Conservation (phyloP, 2,329 filamentous ascomycete genomes). For the Epichloe uncinata region DNA sequence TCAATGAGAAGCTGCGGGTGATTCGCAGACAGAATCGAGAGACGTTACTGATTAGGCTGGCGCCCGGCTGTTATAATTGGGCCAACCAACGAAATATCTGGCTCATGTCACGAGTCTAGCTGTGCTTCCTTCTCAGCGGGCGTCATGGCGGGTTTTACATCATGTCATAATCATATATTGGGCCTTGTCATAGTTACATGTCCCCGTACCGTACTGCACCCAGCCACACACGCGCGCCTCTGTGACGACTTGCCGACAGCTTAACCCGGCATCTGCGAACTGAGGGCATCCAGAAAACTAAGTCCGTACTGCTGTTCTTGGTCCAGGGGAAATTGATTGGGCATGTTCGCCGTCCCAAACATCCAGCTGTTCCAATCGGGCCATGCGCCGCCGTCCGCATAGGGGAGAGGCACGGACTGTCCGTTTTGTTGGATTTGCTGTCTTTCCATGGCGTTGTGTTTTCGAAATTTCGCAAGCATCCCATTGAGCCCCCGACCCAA, state of each 20-base stretch:
- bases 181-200: background rate
- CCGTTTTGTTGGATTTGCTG: slow-evolving; percentile 4
- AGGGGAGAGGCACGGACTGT: background rate
- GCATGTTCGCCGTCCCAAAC: slow-evolving; percentile 9
- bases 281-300: slow-evolving; percentile 13
- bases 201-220: background rate
- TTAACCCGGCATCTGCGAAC: slow-evolving; percentile 15
- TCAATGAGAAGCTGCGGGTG: too few relatives aligned
- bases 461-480: slow-evolving; percentile 18
- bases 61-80: too few relatives aligned
- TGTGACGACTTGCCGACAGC: background rate
- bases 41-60: too few relatives aligned
- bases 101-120: too few relatives aligned
- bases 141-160: too few relatives aligned
- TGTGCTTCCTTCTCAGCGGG: too few relatives aligned
- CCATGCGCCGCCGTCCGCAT: slow-evolving; percentile 1
- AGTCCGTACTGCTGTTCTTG: slow-evolving; percentile 12
- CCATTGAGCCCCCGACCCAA: slow-evolving; percentile 15
- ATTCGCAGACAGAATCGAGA: too few relatives aligned
- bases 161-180: too few relatives aligned
- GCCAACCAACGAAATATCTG: too few relatives aligned
- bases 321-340: slow-evolving; percentile 7
- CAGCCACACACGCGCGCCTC: background rate
- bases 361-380: slow-evolving; percentile 16
- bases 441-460: slow-evolving; percentile 5